Conservation (phyloP, 495 filamentous ascomycete species). For the Bryoglossum gracile region DNA sequence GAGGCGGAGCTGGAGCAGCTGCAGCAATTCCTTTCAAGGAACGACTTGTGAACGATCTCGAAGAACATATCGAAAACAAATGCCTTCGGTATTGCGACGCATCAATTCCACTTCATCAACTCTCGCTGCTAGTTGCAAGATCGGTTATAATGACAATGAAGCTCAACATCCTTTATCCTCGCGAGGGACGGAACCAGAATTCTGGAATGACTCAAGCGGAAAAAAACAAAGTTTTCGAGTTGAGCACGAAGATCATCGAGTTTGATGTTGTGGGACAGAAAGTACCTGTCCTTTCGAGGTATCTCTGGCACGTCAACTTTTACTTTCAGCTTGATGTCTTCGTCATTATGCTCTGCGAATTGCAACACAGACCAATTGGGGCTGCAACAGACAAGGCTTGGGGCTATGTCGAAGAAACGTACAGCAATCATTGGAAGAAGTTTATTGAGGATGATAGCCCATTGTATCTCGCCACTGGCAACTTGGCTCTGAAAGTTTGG, state of each 20-base stretch:
- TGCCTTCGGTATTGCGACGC: constrained; percentile 56
- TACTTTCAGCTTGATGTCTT: constrained; percentile 27
- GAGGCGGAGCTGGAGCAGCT: too few species aligned
- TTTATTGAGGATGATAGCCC: constrained; percentile 21
- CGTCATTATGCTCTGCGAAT: constrained; percentile 35
- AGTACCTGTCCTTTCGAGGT: constrained; percentile 31
- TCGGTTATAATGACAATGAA: constrained; percentile 32
- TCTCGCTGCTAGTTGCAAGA: constrained; percentile 43
- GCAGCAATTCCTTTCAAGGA: not conserved
- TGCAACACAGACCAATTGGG: constrained; percentile 28
- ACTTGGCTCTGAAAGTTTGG: constrained; percentile 35
- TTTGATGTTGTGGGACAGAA: constrained; percentile 27
- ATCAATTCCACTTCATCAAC: constrained; percentile 50
- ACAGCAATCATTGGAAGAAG: constrained; percentile 24
- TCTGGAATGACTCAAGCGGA: constrained; percentile 29
- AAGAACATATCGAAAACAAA: constrained; percentile 33
- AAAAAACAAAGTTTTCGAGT: constrained; percentile 33
- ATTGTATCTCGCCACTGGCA: constrained; percentile 31
- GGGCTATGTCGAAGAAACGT: constrained; percentile 29
- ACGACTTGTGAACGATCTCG: constrained; percentile 38
- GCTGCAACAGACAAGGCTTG: constrained; percentile 30
- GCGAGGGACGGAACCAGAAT: constrained; percentile 29
- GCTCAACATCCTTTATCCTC: constrained; percentile 37
- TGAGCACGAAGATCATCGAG: constrained; percentile 33
- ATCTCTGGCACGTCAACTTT: constrained; percentile 35